These are phyloP conservation scores for Spirogloea muscicola DNA, from an alignment of 139 green algal genomes.

Conservation along the genomic window DNA sequence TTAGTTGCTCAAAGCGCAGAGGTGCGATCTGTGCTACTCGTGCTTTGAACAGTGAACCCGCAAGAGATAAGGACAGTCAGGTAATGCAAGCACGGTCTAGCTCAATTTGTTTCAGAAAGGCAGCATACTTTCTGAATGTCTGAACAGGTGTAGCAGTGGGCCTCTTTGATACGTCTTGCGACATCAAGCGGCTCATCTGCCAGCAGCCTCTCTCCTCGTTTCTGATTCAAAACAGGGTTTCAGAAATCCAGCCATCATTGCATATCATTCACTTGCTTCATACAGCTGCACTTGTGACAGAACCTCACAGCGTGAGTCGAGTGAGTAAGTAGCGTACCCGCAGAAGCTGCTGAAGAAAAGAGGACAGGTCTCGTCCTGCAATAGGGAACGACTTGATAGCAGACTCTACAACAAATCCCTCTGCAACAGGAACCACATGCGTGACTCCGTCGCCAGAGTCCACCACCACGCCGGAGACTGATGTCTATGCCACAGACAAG, in stretches of 20 bases:
- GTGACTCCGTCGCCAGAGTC: constrained; percentile 74
- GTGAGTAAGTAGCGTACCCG: too few relatives aligned
- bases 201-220: constrained; percentile 61
- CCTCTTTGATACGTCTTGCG: constrained; percentile 67
- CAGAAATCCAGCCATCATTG: neutral
- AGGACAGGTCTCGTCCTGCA: constrained; percentile 57
- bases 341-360: constrained; percentile 52
- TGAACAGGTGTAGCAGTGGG: constrained; percentile 64
- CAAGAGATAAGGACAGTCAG: neutral
- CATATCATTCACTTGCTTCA: neutral
- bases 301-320: too few relatives aligned
- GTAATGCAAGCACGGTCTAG: neutral
- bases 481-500: too few relatives aligned
- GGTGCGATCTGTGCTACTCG: too few relatives aligned
- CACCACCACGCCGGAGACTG: constrained; percentile 75
- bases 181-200: constrained; percentile 62
- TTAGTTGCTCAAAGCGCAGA: too few relatives aligned
- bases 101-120: too few relatives aligned
- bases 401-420: constrained; percentile 70
- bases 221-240: constrained; percentile 9
- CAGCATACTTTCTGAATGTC: constrained; percentile 61
- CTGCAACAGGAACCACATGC: constrained; percentile 69
- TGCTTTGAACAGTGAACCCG: neutral
- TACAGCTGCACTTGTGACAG: neutral
- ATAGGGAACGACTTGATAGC: constrained; percentile 66